Evolutionary conservation across 441 rosid genomes (phyloP).

Genomic region (Brassica hybrid): DNA sequence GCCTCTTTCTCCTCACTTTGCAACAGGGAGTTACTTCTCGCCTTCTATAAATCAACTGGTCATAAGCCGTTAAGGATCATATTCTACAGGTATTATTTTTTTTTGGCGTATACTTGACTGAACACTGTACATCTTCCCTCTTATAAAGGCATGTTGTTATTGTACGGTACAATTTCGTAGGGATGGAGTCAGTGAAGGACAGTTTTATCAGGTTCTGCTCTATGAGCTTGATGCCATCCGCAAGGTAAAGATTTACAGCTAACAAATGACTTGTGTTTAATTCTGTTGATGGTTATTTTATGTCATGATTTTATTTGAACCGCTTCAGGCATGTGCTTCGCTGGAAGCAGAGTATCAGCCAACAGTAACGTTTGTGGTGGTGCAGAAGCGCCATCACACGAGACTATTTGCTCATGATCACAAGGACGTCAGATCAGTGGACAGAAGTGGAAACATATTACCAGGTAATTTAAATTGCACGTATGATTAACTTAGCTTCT

Average conservation of each 20-base stretch:
- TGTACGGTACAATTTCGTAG: conserved; percentile 44
- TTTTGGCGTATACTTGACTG: background rate
- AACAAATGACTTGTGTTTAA: background rate
- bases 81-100: conserved; percentile 68
- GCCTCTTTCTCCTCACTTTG: background rate
- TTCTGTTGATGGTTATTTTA: background rate
- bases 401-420: conserved; percentile 92
- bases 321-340: conserved; percentile 80
- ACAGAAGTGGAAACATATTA: conserved; percentile 88
- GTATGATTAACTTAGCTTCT: background rate
- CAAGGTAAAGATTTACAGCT: conserved; percentile 52
- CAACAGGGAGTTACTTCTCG: conserved; percentile 82
- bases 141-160: background rate
- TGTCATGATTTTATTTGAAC: background rate
- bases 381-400: conserved; percentile 98
- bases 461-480: conserved; percentile 58
- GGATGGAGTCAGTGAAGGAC: conserved; percentile 98
- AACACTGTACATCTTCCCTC: background rate
- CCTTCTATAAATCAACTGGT: conserved; percentile 90
- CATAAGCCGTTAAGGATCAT: conserved; percentile 90
- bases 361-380: conserved; percentile 95
- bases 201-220: conserved; percentile 86
- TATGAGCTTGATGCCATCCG: conserved; percentile 95
- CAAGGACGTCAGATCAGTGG: conserved; percentile 67
- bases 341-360: conserved; percentile 96